These are phyloP conservation scores for Ascochyta clinopodiicola DNA, from an alignment of 2,329 filamentous ascomycete genomes.

Conservation along the genomic window DNA sequence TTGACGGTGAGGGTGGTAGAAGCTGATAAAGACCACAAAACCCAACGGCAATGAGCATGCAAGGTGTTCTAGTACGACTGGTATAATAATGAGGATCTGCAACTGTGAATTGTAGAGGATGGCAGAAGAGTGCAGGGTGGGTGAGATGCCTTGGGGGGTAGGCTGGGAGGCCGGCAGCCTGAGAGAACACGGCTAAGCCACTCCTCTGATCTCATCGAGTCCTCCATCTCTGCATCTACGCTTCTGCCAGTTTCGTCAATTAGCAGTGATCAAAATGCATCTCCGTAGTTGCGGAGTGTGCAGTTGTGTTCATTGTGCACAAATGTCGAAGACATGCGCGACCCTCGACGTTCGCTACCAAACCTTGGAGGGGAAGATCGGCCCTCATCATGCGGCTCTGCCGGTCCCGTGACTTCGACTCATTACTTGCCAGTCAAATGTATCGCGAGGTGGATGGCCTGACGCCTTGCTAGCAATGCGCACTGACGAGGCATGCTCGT, in stretches of 20 bases:
- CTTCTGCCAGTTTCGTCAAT: constrained; percentile 26
- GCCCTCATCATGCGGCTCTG: constrained; percentile 5
- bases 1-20: constrained; percentile 12
- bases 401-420: constrained; percentile 4
- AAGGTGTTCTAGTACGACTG: not conserved
- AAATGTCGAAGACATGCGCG: constrained; percentile 34
- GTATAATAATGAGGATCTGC: not conserved
- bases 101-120: not conserved
- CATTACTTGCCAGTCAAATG: not conserved
- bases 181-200: constrained; percentile 38
- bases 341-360: constrained; percentile 28
- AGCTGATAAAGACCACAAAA: not conserved
- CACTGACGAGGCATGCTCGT: not conserved
- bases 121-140: constrained; percentile 6
- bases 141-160: constrained; percentile 15
- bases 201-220: constrained; percentile 24
- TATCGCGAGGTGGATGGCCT: too few relatives aligned
- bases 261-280: constrained; percentile 35
- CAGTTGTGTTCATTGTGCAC: constrained; percentile 28
- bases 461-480: not conserved
- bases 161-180: constrained; percentile 33
- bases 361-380: constrained; percentile 21
- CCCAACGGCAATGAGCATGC: constrained; percentile 4
- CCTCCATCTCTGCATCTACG: constrained; percentile 30
- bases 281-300: constrained; percentile 25